phyloP scores from a whole-genome alignment of 306 rosid species.

The Quercus parvula region DNA sequence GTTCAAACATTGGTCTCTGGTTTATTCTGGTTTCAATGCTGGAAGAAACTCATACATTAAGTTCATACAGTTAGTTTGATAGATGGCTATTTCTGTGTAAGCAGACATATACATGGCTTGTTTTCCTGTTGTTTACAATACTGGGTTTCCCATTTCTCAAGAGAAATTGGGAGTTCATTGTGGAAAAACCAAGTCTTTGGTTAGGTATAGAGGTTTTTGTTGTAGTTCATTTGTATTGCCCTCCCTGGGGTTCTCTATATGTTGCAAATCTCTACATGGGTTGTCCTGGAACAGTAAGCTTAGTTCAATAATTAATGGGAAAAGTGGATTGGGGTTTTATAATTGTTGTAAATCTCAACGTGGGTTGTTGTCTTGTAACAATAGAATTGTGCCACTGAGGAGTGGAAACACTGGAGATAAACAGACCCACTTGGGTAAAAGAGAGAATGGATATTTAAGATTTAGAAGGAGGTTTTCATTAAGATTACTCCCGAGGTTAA shows the following conservation, averaged over 20 bases:
- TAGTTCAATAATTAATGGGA: constrained; percentile 23
- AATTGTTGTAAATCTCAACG: constrained; percentile 37
- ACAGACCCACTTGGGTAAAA: constrained; percentile 41
- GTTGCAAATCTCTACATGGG: constrained; percentile 33
- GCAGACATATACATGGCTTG: constrained; percentile 59
- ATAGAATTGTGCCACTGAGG: constrained; percentile 42
- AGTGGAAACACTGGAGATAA: constrained; percentile 45
- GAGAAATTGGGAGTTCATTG: constrained; percentile 26
- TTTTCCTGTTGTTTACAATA: constrained; percentile 53
- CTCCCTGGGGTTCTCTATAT: constrained; percentile 29
- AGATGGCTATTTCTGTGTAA: constrained; percentile 11
- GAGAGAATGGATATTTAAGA: constrained; percentile 32
- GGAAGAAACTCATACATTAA: constrained; percentile 11
- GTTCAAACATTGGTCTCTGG: constrained; percentile 12
- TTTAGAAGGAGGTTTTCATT: constrained; percentile 61
- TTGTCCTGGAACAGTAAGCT: constrained; percentile 33
- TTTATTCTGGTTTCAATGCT: not conserved
- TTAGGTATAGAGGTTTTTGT: constrained; percentile 36
- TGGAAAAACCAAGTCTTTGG: constrained; percentile 40
- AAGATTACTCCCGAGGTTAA: constrained; percentile 77
- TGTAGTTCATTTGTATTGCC: constrained; percentile 33
- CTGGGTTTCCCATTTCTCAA: constrained; percentile 36
- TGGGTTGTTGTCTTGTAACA: constrained; percentile 38
- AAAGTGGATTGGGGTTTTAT: constrained; percentile 36
- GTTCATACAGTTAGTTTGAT: constrained; percentile 17